These are phyloP conservation scores for Rutstroemia sydowiana DNA, from an alignment of 2,329 filamentous ascomycete genomes.

Conservation along the genomic window DNA sequence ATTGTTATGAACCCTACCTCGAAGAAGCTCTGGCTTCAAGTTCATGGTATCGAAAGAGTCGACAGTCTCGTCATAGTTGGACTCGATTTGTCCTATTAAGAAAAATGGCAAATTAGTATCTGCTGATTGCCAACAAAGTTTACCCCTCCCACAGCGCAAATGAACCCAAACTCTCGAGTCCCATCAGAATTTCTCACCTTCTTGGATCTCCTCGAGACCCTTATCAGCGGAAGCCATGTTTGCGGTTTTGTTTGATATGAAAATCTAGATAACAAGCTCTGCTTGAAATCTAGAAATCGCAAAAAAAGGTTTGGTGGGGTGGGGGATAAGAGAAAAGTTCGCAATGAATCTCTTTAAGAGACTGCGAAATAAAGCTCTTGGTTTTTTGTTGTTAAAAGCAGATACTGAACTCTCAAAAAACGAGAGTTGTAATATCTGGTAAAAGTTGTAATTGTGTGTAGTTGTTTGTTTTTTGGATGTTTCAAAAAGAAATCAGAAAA, in stretches of 20 bases:
- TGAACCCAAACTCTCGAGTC: not conserved
- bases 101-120: slow-evolving; percentile 12
- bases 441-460: slow-evolving; percentile 13
- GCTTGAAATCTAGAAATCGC: slow-evolving; percentile 58
- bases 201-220: slow-evolving; percentile 96
- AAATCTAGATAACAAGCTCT: slow-evolving; percentile 69
- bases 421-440: slow-evolving; percentile 31
- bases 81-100: slow-evolving; percentile 88
- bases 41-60: slow-evolving; percentile 99
- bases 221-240: slow-evolving; percentile 88
- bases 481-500: not conserved
- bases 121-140: not conserved
- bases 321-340: slow-evolving; percentile 25
- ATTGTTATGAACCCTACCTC: slow-evolving; percentile 52
- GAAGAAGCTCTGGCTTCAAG: slow-evolving; percentile 93
- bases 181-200: slow-evolving; percentile 55
- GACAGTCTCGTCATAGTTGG: slow-evolving; percentile 99
- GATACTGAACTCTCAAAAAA: slow-evolving; percentile 41
- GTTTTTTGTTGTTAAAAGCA: slow-evolving; percentile 34
- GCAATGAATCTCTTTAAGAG: slow-evolving; percentile 28
- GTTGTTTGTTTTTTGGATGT: slow-evolving; percentile 9
- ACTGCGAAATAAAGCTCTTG: slow-evolving; percentile 23
- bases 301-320: slow-evolving; percentile 29
- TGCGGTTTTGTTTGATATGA: slow-evolving; percentile 51
- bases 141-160: not conserved